Percentiles rank a stretch among this genome's conserved stretches.
These are phyloP conservation scores for Lepidium didymum DNA, from an alignment of 345 rosid genomes.

Conservation along the genomic window DNA sequence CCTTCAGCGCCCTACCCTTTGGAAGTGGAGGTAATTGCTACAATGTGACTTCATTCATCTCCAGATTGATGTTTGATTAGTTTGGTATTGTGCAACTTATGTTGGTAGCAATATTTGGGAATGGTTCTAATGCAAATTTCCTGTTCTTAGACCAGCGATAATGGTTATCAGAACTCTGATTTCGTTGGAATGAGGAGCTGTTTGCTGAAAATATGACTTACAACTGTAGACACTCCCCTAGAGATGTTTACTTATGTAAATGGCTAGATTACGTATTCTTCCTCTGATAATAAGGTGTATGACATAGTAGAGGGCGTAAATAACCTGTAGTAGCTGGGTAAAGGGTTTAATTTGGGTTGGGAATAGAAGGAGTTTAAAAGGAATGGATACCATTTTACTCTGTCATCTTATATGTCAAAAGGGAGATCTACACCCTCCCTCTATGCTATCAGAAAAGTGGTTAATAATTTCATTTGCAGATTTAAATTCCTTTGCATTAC, in stretches of 20 bases:
- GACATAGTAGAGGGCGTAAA: neutral
- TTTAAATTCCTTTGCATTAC: slow-evolving; percentile 4
- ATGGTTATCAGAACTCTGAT: neutral
- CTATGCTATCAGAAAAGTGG: neutral
- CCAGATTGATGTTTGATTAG: neutral
- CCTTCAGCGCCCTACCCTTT: slow-evolving; percentile 93
- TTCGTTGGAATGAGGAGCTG: neutral
- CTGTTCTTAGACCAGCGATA: neutral
- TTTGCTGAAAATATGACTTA: neutral
- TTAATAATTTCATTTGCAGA: neutral
- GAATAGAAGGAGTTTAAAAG: neutral
- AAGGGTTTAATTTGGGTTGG: slow-evolving; percentile 1
- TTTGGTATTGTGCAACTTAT: neutral
- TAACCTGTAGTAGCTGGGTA: slow-evolving; percentile 5
- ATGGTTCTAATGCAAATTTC: slow-evolving; percentile 7
- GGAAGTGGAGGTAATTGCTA: slow-evolving; percentile 77
- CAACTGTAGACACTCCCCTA: neutral
- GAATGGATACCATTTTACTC: neutral
- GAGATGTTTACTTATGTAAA: neutral
- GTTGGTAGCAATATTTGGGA: slow-evolving; percentile 2
- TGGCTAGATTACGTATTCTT: neutral
- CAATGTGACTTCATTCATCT: neutral
- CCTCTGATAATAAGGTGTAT: slow-evolving; percentile 3
- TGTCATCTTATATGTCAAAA: slow-evolving; percentile 11
- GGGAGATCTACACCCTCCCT: neutral